These are phyloP conservation scores for Xerocomellus chrysenteron DNA, from an alignment of 768 basidiomycete genomes.

Conservation along the genomic window DNA sequence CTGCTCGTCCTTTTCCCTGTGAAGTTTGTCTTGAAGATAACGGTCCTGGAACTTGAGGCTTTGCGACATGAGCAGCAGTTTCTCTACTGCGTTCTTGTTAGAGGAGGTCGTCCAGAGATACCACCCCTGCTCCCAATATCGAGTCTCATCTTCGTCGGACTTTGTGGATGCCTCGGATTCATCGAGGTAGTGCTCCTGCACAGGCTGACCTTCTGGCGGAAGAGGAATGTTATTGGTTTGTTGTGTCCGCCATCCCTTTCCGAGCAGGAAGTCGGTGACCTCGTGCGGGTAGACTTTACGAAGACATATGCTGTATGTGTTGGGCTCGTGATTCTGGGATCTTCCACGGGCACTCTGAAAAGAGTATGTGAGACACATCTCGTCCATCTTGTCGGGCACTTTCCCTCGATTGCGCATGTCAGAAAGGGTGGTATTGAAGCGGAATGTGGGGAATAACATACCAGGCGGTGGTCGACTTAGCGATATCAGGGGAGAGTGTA, in stretches of 20 bases:
- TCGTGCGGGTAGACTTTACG: conserved; percentile 69
- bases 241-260: conserved; percentile 36
- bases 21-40: conserved; percentile 28
- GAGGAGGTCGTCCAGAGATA: conserved; percentile 69
- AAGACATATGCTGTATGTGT: conserved; percentile 59
- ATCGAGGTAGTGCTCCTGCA: conserved; percentile 19
- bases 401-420: conserved; percentile 38
- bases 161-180: conserved; percentile 14
- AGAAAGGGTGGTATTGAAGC: background rate
- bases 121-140: conserved; percentile 73
- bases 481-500: conserved; percentile 28
- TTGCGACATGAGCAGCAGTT: conserved; percentile 56
- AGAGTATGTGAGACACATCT: conserved; percentile 64
- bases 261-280: conserved; percentile 49
- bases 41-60: conserved; percentile 50
- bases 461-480: conserved; percentile 25
- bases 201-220: conserved; percentile 63
- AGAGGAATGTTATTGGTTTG: conserved; percentile 59
- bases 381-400: conserved; percentile 59
- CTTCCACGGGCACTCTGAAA: conserved; percentile 57
- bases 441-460: conserved; percentile 3
- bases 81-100: conserved; percentile 52
- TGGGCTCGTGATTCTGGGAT: conserved; percentile 47
- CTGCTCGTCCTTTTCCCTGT: conserved; percentile 51
- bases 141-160: conserved; percentile 37